Evolutionary conservation across 805 yeast genomes (phyloP).

Genomic region (Metschnikowia orientalis): DNA sequence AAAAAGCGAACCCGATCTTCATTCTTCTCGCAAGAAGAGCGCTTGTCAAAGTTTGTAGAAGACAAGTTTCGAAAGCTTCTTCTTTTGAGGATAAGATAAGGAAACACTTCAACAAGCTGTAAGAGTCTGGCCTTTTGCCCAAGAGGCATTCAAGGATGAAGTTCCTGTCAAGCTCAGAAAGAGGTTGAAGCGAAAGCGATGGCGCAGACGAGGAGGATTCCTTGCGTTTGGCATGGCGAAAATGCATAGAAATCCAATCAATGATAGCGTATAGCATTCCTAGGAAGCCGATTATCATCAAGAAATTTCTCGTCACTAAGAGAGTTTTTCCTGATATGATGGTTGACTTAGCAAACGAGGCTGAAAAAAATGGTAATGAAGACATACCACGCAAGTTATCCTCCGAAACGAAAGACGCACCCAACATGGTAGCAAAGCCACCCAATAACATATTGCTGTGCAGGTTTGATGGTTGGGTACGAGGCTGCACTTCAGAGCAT

Average conservation of each 20-base stretch:
- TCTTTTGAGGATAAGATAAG: slow-evolving; percentile 26
- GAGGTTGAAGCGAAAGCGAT: slow-evolving; percentile 1
- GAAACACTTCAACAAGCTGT: slow-evolving; percentile 24
- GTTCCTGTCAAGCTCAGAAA: slow-evolving; percentile 9
- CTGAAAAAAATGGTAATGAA: slow-evolving; percentile 37
- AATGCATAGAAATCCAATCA: too few species aligned
- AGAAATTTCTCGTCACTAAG: slow-evolving; percentile 1
- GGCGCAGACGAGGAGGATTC: too few species aligned
- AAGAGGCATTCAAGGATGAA: slow-evolving; percentile 17
- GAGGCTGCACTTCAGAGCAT: background rate
- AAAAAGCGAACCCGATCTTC: slow-evolving; percentile 18
- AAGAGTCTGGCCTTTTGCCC: slow-evolving; percentile 16
- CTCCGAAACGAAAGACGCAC: slow-evolving; percentile 55
- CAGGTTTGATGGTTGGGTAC: background rate
- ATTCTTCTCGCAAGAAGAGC: slow-evolving; percentile 21
- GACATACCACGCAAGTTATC: slow-evolving; percentile 44
- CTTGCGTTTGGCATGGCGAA: too few species aligned
- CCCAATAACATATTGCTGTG: slow-evolving; percentile 49
- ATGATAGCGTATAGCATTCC: too few species aligned
- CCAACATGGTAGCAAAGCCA: slow-evolving; percentile 61
- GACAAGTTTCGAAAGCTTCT: slow-evolving; percentile 30
- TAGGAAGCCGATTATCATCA: slow-evolving; percentile 3
- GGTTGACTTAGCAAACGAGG: slow-evolving; percentile 1
- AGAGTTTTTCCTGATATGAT: background rate
- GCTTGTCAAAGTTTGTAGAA: slow-evolving; percentile 29